A percentile compares a stretch with the other conserved stretches of the same genome.
These are phyloP conservation scores for Inga laurina DNA, from an alignment of 306 rosid species.

Conservation along the genomic window DNA sequence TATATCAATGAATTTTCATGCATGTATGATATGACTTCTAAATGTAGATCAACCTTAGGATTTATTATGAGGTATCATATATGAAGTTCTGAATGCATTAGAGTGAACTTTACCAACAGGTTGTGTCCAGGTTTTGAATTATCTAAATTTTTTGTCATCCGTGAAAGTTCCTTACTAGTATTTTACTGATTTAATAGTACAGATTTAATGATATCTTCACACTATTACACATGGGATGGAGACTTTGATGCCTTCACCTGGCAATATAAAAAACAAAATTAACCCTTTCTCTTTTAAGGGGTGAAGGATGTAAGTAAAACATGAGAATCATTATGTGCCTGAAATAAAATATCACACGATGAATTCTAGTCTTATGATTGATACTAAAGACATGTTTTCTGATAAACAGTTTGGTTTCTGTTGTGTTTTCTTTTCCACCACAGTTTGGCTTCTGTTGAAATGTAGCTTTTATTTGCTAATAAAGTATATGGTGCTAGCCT, in stretches of 20 bases:
- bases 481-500: conserved; percentile 25
- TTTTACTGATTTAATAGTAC: background rate
- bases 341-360: background rate
- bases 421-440: background rate
- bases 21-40: background rate
- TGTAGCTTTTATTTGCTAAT: conserved; percentile 16
- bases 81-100: background rate
- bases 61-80: background rate
- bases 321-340: background rate
- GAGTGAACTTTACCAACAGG: background rate
- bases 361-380: no score
- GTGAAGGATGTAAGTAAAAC: background rate
- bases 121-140: background rate
- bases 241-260: background rate
- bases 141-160: background rate
- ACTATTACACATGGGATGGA: background rate
- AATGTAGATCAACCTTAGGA: background rate
- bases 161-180: background rate
- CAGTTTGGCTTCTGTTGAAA: background rate
- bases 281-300: background rate
- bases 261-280: background rate
- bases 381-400: background rate
- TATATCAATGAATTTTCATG: background rate
- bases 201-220: background rate
- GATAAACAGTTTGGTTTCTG: background rate